phyloP scores from a whole-genome alignment of 805 yeast genomes.

The Geotrichum ghanense region DNA sequence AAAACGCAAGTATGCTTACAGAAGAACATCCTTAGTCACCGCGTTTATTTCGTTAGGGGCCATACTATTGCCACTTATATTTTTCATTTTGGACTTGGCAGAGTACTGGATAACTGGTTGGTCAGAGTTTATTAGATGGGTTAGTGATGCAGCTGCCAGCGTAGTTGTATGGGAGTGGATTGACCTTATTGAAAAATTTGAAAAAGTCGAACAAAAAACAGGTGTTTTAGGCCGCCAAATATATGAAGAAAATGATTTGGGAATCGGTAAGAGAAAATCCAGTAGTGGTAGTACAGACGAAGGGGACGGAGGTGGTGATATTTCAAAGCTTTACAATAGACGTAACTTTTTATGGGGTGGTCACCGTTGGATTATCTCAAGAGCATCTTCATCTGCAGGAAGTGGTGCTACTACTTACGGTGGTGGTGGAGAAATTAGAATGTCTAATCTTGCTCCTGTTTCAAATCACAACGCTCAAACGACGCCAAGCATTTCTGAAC shows the following conservation, averaged over 20 bases:
- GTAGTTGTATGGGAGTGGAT: slow-evolving; percentile 61
- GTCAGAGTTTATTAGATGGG: slow-evolving; percentile 36
- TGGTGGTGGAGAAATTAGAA: not conserved
- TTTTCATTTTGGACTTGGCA: slow-evolving; percentile 28
- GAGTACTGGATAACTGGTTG: slow-evolving; percentile 35
- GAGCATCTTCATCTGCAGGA: slow-evolving; percentile 5
- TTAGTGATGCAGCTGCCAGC: slow-evolving; percentile 38
- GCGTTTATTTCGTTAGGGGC: slow-evolving; percentile 35
- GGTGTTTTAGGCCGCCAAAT: slow-evolving; percentile 57
- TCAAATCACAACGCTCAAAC: not conserved
- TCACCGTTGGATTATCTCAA: slow-evolving; percentile 5
- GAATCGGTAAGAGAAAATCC: not conserved
- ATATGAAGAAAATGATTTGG: slow-evolving; percentile 23
- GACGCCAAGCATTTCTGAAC: not conserved
- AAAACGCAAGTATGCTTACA: slow-evolving; percentile 35
- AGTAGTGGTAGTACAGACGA: slow-evolving; percentile 4
- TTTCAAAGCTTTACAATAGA: slow-evolving; percentile 5
- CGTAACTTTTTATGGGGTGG: slow-evolving; percentile 3
- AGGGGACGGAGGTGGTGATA: slow-evolving; percentile 7
- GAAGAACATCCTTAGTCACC: slow-evolving; percentile 35
- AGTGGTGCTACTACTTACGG: slow-evolving; percentile 1
- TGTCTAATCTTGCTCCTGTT: not conserved
- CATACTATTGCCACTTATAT: slow-evolving; percentile 28
- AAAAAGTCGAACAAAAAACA: slow-evolving; percentile 37
- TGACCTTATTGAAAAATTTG: slow-evolving; percentile 39